Base-by-base conservation (phyloP, 345 rosid species). In the Salix viminalis region DNA sequence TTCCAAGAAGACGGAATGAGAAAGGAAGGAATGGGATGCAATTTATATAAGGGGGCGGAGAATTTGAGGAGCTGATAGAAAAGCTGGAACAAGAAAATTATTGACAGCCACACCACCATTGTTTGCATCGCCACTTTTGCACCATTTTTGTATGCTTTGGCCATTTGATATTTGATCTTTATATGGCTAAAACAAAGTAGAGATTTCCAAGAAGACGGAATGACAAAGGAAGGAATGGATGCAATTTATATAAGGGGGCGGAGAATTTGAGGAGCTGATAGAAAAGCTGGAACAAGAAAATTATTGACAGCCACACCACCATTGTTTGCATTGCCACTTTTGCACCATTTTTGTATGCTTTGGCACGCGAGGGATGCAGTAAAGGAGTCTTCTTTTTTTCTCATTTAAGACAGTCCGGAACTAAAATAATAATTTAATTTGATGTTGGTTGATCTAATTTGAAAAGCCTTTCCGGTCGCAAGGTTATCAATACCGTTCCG, bases 1-100 rank as follows among this genome's bases (percentile, higher is more conserved):
- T 28, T 52, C 5, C 64, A 19, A 60, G 60, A 76, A 71, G 34
- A 64, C 5, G 73, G 44, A 71, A 58, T 61, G 79, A 65, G 39
- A 62, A 61, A 41, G 69, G 7, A 54, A 12, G 58, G 4, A 67
- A 16, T 46, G 15, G 32, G 32, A 30, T 30, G 32, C 32, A 56
- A 78, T 81, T 79, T 83, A 79, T 76, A 68, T 37, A 69, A 78
- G 65, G 66, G 85, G 89, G 89, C 89, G 92, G 87, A 89, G 90
- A 86, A 84, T 76, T 67, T 61, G 85, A 88, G 86, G 86, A 58
- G 19, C 5, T 6, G 34, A 13, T 16, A 16, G 18, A 5, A 15
- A 23, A 23, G 5, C 41, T 69, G 60, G 88, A 85, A 56, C 62
- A 11, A 3, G 14, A 81, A 85, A 83, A 78, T 78, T 81, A 74